phyloP scores from a whole-genome alignment of 805 yeast species.

The Metschnikowia matae region DNA sequence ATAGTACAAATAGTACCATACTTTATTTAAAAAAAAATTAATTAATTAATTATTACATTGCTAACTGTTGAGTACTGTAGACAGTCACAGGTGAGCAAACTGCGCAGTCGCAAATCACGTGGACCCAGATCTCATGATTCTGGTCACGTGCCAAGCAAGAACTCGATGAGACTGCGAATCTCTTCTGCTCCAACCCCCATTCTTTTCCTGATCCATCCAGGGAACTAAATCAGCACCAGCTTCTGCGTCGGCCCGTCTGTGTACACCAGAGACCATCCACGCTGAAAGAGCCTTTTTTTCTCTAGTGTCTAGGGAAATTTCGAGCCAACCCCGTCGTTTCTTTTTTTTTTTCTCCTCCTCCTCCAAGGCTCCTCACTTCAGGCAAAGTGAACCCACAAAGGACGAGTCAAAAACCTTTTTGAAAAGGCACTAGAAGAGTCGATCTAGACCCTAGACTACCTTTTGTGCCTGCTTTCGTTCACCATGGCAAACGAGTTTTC shows the following conservation, averaged over 20 bases:
- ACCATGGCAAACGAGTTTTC: constrained; percentile 10
- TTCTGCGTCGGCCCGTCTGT: constrained; percentile 1
- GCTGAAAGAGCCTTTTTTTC: background rate
- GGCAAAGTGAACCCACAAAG: constrained; percentile 1
- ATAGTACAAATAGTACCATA: no score
- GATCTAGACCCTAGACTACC: background rate
- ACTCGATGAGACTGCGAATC: constrained; percentile 6
- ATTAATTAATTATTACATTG: no score
- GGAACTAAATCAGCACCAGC: background rate
- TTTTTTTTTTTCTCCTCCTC: background rate
- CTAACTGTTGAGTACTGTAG: no score
- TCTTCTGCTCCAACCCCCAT: constrained; percentile 2
- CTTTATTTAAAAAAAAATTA: no score
- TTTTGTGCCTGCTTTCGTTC: background rate
- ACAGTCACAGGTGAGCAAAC: background rate
- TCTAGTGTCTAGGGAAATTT: background rate
- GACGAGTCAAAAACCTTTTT: background rate
- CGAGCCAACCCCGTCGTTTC: background rate
- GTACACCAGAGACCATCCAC: background rate
- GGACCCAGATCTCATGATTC: background rate
- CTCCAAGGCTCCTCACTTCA: constrained; percentile 3
- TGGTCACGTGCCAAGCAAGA: background rate
- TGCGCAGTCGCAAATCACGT: constrained; percentile 1
- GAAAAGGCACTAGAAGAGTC: background rate
- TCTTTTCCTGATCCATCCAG: constrained; percentile 2